Base-by-base conservation (phyloP, 2,329 filamentous ascomycete genomes). In the Sporothrix curviconia region DNA sequence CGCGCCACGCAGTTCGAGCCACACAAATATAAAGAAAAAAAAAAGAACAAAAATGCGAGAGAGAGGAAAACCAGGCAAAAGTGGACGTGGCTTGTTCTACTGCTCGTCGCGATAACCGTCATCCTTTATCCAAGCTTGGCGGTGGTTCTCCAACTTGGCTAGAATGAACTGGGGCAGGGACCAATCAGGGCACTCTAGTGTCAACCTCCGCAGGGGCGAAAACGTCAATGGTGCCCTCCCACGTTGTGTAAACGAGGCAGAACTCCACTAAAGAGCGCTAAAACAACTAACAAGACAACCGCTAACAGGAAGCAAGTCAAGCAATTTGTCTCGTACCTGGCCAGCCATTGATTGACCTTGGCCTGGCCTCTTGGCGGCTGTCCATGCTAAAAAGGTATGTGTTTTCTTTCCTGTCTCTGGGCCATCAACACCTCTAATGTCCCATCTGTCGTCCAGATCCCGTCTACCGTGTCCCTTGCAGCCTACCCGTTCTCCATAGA, bases 141-240 rank as follows among this genome's bases (percentile, higher is more conserved):
- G 47, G 36, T 50, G 47, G 47, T n/a, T 14, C 9, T 25, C 6
- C 7, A 4, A 6, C 44, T 17, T n/a, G 47, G 19, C 47, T n/a
- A n/a, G n/a, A n/a, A n/a, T n/a, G n/a, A n/a, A n/a, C n/a, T n/a
- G n/a, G n/a, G n/a, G n/a, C n/a, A n/a, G n/a, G n/a, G n/a, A n/a
- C n/a, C 47, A 50, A 37, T 37, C 17, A 24, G 7, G 7, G 32
- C 19, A 8, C 24, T 12, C 19, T 3, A 7, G 1, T 19, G 19
- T 14, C 47, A n/a, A n/a, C 22, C 15, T 24, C 25, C 25, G 47
- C n/a, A 34, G 47, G 47, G 6, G 17, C 19, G 11, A 24, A 8
- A 34, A 50, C 47, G 47, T 50, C 19, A 50, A 37, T 28, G 46
- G 32, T 50, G 36, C 32, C 32, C 47, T 36, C 47, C 17, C 47